Conservation (phyloP, 495 filamentous ascomycete genomes). For the Hypoxylon lenormandii region DNA sequence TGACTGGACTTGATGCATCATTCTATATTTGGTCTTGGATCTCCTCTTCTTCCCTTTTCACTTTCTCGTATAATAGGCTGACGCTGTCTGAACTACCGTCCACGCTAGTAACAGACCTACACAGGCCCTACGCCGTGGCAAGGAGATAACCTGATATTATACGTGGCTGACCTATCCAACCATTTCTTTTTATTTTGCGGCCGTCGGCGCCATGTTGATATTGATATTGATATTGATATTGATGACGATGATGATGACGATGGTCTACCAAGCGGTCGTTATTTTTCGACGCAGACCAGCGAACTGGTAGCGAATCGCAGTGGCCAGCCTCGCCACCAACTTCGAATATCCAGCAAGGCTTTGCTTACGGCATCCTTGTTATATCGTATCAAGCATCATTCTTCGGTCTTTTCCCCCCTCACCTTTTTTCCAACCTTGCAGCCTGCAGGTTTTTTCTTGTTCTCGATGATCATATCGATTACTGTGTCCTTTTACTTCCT, state of each 20-base stretch:
- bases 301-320: constrained; percentile 14
- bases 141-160: background rate
- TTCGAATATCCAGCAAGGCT: constrained; percentile 32
- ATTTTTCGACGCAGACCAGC: background rate
- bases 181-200: constrained; percentile 6
- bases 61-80: constrained; percentile 18
- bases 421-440: too few species aligned
- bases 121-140: constrained; percentile 27
- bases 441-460: constrained; percentile 31
- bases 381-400: constrained; percentile 21
- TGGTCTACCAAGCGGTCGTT: background rate
- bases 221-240: too few species aligned
- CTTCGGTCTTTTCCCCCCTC: background rate
- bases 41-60: background rate
- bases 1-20: background rate
- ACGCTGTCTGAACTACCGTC: constrained; percentile 14
- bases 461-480: constrained; percentile 21
- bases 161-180: background rate
- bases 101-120: background rate
- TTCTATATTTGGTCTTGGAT: constrained; percentile 3
- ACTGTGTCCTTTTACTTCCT: constrained; percentile 5
- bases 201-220: constrained; percentile 29
- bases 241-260: constrained; percentile 6
- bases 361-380: constrained; percentile 29
- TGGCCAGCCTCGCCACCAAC: constrained; percentile 32